Percentiles rank a stretch among this genome's conserved stretches.
phyloP scores from a whole-genome alignment of 768 basidiomycete species.

The Amanita exitialis region DNA sequence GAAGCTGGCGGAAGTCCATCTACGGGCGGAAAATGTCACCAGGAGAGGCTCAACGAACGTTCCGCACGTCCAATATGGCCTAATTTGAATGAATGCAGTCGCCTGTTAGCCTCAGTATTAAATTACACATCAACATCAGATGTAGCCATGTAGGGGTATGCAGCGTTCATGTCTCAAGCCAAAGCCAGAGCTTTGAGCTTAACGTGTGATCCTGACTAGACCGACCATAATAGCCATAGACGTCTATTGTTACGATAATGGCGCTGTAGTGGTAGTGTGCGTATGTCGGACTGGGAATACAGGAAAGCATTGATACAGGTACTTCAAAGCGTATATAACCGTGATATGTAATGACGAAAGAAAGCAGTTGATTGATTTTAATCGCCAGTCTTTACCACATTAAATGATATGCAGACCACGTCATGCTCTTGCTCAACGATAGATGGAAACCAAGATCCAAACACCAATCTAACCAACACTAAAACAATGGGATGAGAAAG shows the following conservation, averaged over 20 bases:
- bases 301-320: conserved; percentile 5
- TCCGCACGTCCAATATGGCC: no score
- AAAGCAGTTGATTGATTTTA: not conserved
- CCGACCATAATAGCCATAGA: not conserved
- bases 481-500: not conserved
- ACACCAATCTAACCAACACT: not conserved
- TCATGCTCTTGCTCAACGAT: not conserved
- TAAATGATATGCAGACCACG: not conserved
- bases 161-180: no score
- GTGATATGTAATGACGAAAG: not conserved
- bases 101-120: no score
- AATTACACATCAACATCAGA: no score
- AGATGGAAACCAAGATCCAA: conserved; percentile 3
- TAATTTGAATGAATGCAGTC: no score
- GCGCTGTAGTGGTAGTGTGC: not conserved
- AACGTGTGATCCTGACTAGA: not conserved
- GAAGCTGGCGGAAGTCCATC: no score
- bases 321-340: not conserved
- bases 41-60: no score
- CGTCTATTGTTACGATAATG: not conserved
- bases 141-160: no score
- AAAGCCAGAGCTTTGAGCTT: no score
- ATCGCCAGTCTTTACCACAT: not conserved
- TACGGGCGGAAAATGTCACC: no score
- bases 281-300: not conserved